Evolutionary conservation across 306 rosid genomes (phyloP), one percentile per base, ranked within the genome.

Genomic region (Lotus japonicus): DNA sequence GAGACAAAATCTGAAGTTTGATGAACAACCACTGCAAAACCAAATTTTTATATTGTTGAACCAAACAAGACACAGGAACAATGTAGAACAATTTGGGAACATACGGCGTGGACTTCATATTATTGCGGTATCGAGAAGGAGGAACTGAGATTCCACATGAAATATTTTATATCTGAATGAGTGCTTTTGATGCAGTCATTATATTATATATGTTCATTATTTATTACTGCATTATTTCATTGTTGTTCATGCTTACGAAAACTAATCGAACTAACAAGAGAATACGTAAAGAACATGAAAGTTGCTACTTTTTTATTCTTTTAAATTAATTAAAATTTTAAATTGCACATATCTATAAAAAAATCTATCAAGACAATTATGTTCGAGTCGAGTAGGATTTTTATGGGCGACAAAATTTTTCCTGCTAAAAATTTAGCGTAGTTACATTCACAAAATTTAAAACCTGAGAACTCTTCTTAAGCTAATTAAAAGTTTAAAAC

Each of bases 1-100:
- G 84, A 65, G 87, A 86, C 88, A 82, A 75, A 81, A 72, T 82
- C 84, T 78, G 76, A 9, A 64, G 87, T 84, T 78, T 70, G 89
- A 79, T 73, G 76, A 86, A 73, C 84, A 78, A 84, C 81, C 58
- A 66, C 57, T 60, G 72, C 45, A 60, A 45, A 44, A 70, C 66
- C 36, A 9, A 6, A 15, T 6, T 77, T 73, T 52, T 72, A 69
- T 75, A 66, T 44, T 43, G 45, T 14, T 38, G 63, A 76, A 78
- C 50, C 39, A 46, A 53, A 81, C 78, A 38, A 66, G 73, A 74
- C 78, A 72, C 15, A 39, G 66, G 59, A 80, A 77, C 86, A 68
- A 58, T 77, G 88, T 79, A 75, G 68, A 71, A 72, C 69, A 64
- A 73, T 81, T 81, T 78, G 89, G 92, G 73, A 82, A 87, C 90